Evolutionary conservation across 1,284 basidiomycete species (phyloP).

Genomic region (Schizophyllum commune): DNA sequence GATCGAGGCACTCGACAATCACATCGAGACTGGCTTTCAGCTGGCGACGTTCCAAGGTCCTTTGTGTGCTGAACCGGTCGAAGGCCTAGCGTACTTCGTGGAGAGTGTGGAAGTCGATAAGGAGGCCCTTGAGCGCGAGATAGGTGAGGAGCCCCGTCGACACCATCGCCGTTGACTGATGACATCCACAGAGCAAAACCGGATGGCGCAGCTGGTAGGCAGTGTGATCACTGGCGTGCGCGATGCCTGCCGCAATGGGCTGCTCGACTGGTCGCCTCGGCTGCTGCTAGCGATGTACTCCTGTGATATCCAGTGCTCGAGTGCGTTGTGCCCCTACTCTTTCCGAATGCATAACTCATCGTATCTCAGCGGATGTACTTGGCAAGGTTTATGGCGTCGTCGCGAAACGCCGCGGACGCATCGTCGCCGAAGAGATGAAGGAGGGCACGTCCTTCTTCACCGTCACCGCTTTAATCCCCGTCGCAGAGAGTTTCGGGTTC

Average conservation of each 20-base stretch:
- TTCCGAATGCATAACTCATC: not conserved
- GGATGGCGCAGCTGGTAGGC: slow-evolving; percentile 74
- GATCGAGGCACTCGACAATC: slow-evolving; percentile 63
- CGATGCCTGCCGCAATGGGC: slow-evolving; percentile 82
- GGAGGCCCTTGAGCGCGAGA: slow-evolving; percentile 55
- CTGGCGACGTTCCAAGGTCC: slow-evolving; percentile 92
- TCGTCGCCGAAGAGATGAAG: slow-evolving; percentile 97
- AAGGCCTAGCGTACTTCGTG: slow-evolving; percentile 90
- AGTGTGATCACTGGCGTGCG: slow-evolving; percentile 85
- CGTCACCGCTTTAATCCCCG: slow-evolving; percentile 85
- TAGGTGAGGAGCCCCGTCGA: slow-evolving; percentile 33
- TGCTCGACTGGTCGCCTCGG: slow-evolving; percentile 97
- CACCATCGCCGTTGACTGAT: slow-evolving; percentile 9
- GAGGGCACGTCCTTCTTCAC: slow-evolving; percentile 96
- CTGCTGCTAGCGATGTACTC: slow-evolving; percentile 98
- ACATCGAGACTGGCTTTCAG: slow-evolving; percentile 93
- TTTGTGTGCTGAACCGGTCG: slow-evolving; percentile 90
- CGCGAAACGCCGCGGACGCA: slow-evolving; percentile 82
- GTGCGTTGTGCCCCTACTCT: slow-evolving; percentile 40
- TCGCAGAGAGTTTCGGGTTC: slow-evolving; percentile 97
- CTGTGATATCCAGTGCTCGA: slow-evolving; percentile 97
- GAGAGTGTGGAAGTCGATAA: slow-evolving; percentile 66
- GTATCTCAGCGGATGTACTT: slow-evolving; percentile 77
- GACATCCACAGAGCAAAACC: slow-evolving; percentile 46
- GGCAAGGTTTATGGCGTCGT: slow-evolving; percentile 98